Percentiles rank a stretch among this genome's conserved stretches.
Evolutionary conservation across 1,139 yeast species (phyloP).

Genomic region (Candida sojae): DNA sequence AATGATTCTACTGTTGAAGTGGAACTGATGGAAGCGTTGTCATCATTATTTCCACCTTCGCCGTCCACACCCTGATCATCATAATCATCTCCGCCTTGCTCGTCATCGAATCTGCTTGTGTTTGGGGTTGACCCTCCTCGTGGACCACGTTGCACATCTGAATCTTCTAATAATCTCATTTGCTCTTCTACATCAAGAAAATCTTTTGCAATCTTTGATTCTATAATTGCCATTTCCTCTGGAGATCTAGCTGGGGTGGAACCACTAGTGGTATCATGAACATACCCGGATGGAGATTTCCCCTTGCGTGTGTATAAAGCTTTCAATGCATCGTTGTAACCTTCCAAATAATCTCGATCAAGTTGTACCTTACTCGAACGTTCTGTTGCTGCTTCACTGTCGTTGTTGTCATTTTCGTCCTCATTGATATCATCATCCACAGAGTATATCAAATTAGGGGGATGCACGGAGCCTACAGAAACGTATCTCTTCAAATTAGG

Average conservation of each 20-base stretch:
- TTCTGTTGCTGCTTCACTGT: conserved; percentile 32
- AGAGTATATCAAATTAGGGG: conserved; percentile 50
- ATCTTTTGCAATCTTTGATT: conserved; percentile 19
- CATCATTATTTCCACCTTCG: conserved; percentile 21
- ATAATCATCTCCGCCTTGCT: conserved; percentile 14
- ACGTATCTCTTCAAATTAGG: conserved; percentile 27
- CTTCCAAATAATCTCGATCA: conserved; percentile 68
- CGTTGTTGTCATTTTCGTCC: conserved; percentile 50
- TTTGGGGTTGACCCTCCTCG: background rate
- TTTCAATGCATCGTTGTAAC: conserved; percentile 68
- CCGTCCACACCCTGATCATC: conserved; percentile 15
- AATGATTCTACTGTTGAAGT: conserved; percentile 71
- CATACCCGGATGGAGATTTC: conserved; percentile 10
- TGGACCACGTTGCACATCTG: conserved; percentile 11
- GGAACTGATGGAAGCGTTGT: conserved; percentile 42
- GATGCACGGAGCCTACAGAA: conserved; percentile 17
- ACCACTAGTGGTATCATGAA: conserved; percentile 9
- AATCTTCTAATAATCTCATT: conserved; percentile 18
- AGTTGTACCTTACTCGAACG: conserved; percentile 22
- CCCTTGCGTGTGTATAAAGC: conserved; percentile 31
- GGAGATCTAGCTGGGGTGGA: conserved; percentile 9
- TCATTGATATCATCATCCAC: conserved; percentile 71
- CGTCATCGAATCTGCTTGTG: conserved; percentile 11
- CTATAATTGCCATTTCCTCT: conserved; percentile 14
- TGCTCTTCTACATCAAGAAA: conserved; percentile 23